These are phyloP conservation scores for Nannochloropsis granulata DNA, from an alignment of 108 stramenopile genomes.

Conservation along the genomic window DNA sequence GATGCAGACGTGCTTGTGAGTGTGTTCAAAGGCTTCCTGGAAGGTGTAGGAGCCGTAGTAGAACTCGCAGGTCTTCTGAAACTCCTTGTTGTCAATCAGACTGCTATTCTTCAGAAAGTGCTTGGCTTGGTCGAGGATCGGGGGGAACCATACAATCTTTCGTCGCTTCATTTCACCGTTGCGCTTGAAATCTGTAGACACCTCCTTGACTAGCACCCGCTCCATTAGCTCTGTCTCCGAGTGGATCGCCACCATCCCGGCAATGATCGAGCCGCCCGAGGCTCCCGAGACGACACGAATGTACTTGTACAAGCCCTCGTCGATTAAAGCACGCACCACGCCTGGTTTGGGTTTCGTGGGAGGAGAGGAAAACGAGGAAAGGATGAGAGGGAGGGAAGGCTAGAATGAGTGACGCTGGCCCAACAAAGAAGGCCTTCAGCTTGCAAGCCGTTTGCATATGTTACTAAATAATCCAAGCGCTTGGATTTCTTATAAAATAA, in stretches of 20 bases:
- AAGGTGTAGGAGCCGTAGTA: slow-evolving; percentile 69
- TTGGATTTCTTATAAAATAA: too few species aligned
- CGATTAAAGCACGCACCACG: slow-evolving; percentile 61
- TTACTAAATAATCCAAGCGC: too few species aligned
- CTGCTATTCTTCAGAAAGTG: slow-evolving; percentile 58
- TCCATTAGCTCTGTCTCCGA: slow-evolving; percentile 77
- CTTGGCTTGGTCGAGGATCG: slow-evolving; percentile 51
- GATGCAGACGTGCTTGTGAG: slow-evolving; percentile 77
- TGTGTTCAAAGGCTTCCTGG: slow-evolving; percentile 73
- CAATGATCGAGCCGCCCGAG: slow-evolving; percentile 82
- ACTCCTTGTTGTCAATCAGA: slow-evolving; percentile 57
- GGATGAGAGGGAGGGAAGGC: not conserved
- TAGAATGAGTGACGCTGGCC: too few species aligned
- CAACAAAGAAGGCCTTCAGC: too few species aligned
- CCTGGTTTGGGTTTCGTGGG: slow-evolving; percentile 20
- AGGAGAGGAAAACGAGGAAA: not conserved
- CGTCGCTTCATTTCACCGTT: slow-evolving; percentile 59
- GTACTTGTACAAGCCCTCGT: slow-evolving; percentile 53
- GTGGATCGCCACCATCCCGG: slow-evolving; percentile 75
- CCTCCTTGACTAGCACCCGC: slow-evolving; percentile 57
- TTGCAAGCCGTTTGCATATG: too few species aligned
- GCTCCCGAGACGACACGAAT: slow-evolving; percentile 88
- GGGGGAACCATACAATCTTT: slow-evolving; percentile 73
- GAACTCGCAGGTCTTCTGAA: slow-evolving; percentile 60
- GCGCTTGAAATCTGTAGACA: slow-evolving; percentile 57